Conservation (phyloP, 164 flowering plant genomes). For the Magnolia kwangsiensis region DNA sequence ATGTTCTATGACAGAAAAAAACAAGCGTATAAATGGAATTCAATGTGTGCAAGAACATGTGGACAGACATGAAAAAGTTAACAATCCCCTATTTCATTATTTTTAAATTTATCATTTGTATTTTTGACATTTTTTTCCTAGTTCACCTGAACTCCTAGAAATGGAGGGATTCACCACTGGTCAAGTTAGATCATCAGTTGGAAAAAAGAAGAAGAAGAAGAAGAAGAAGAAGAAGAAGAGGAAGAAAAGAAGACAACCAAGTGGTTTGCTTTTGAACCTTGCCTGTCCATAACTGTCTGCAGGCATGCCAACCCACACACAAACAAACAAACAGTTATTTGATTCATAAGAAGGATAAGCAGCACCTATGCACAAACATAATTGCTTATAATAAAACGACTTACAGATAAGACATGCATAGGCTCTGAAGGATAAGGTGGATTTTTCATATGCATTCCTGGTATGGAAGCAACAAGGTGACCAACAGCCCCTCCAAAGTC, state of each 20-base stretch:
- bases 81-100: no score
- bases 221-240: not conserved
- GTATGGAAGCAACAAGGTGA: conserved; percentile 74
- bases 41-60: no score
- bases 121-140: no score
- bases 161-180: not conserved
- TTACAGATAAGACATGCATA: conserved; percentile 32
- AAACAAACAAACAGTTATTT: not conserved
- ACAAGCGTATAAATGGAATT: no score
- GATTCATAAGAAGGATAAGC: not conserved
- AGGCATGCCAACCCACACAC: not conserved
- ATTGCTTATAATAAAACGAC: conserved; percentile 16
- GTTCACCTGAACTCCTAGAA: no score
- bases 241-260: no score
- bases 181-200: not conserved
- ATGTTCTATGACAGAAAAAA: no score
- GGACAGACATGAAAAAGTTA: no score
- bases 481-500: conserved; percentile 59
- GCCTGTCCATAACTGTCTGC: not conserved
- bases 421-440: conserved; percentile 24
- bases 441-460: conserved; percentile 58
- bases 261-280: not conserved
- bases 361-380: not conserved
- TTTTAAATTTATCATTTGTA: no score
- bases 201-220: not conserved